phyloP scores from a whole-genome alignment of 805 yeast species.

The Ogataea allantospora region DNA sequence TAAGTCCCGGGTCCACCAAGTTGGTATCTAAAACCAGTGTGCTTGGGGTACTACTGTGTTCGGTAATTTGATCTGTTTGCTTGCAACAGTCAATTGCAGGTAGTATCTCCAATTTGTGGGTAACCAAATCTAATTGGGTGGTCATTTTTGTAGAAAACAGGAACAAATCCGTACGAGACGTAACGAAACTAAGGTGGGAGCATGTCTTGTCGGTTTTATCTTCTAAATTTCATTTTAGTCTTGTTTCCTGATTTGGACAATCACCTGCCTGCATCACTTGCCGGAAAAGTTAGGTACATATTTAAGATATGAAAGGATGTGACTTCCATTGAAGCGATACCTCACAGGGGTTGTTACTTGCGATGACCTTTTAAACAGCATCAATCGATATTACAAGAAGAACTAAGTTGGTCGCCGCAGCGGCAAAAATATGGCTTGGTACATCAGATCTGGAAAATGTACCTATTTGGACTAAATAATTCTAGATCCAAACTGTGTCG shows the following conservation, averaged over 20 bases:
- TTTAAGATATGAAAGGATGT: too few species aligned
- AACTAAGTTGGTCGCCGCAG: too few species aligned
- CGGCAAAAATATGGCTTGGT: background rate
- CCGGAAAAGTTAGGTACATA: background rate
- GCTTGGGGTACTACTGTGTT: constrained; percentile 2
- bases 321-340: too few species aligned
- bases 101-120: background rate
- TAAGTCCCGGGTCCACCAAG: background rate
- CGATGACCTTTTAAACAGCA: too few species aligned
- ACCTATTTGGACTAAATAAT: background rate
- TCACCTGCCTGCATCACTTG: constrained; percentile 6
- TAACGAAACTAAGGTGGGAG: background rate
- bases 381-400: too few species aligned
- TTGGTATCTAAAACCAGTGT: constrained; percentile 2
- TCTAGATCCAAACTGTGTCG: background rate
- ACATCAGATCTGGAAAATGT: background rate
- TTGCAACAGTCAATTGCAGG: background rate
- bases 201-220: background rate
- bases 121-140: background rate
- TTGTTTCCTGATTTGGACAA: constrained; percentile 9
- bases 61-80: background rate
- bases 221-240: constrained; percentile 5
- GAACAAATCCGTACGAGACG: background rate
- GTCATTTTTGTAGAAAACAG: background rate
- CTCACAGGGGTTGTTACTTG: too few species aligned